Evolutionary conservation across 805 yeast genomes (phyloP), one percentile per base, ranked within the genome.

Genomic region (Pichia rugopelliculosa): DNA sequence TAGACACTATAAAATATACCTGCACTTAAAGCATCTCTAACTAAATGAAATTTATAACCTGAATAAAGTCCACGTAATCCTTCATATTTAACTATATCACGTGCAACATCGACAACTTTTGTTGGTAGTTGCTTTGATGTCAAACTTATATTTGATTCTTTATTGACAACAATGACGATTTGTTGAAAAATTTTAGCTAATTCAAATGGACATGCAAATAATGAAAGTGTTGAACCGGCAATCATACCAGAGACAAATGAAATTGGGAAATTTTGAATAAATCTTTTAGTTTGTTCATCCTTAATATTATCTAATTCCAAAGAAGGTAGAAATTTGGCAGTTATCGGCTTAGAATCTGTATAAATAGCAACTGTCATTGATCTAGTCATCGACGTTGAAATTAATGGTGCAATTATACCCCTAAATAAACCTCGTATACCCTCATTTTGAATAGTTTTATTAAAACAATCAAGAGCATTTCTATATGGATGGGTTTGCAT

Each of bases 201-300:
- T 62, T 87, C 96, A 60, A 87, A 87, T 1, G 96, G 96, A 55
- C 91, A 84, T 3, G 89, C 85, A 61, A 81, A 77, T 6, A 74
- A 33, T 3, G 87, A 74, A 13, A 84, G 79, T 3, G 72, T 64
- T 7, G 76, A 76, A 6, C 96, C 96, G 0, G 93, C 79, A 0
- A 77, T 52, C 4, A 75, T 66, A 5, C 96, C 96, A 0, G 90
- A 71, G 1, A 69, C 39, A 45, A 79, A 71, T 49, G 70, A 56
- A 51, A 73, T 53, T 55, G 86, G 73, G 47, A 77, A 56, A 61
- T 70, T 73, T 41, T 69, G 39, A 6, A 64, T 9, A 22, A 59
- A 58, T 18, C 38, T 43, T 27, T 55, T 51, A 22, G 55, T 36
- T 12, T 56, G 48, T 15, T 37, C 36, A 39, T 34, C 20, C 8